Conservation (phyloP, 768 basidiomycete genomes). For the Russula lepida region DNA sequence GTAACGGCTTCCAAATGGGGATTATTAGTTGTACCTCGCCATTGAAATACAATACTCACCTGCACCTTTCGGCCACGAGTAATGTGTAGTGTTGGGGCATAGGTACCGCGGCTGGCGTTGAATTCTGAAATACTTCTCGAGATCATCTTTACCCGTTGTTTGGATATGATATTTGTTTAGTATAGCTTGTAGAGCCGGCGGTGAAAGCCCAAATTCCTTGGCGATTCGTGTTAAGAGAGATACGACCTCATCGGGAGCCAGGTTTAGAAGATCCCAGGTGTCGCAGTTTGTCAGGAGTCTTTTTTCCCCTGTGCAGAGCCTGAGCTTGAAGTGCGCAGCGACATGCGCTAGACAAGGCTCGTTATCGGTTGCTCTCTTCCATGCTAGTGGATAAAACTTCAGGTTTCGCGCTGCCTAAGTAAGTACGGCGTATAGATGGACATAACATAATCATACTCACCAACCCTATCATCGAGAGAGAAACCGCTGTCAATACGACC, state of each 20-base stretch:
- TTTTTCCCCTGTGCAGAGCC: conserved; percentile 23
- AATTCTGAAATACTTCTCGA: conserved; percentile 25
- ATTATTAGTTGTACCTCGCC: not conserved
- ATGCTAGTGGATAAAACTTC: conserved; percentile 39
- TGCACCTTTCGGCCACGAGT: conserved; percentile 42
- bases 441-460: conserved; percentile 2
- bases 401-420: conserved; percentile 34
- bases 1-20: conserved; percentile 29
- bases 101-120: conserved; percentile 24
- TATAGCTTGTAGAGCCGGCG: conserved; percentile 27
- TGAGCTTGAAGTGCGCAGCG: conserved; percentile 27
- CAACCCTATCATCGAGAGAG: conserved; percentile 6
- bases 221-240: conserved; percentile 31
- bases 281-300: conserved; percentile 28
- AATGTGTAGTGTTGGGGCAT: conserved; percentile 32
- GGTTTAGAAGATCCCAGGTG: conserved; percentile 38
- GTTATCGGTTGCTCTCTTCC: conserved; percentile 23
- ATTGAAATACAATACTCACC: conserved; percentile 26
- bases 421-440: not conserved
- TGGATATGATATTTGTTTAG: conserved; percentile 32
- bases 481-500: not conserved
- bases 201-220: conserved; percentile 30
- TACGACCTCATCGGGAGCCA: conserved; percentile 28
- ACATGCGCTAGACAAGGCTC: conserved; percentile 28
- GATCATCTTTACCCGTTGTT: conserved; percentile 29